Percentiles rank a stretch among this genome's conserved stretches.
Evolutionary conservation across 495 filamentous ascomycete species (phyloP).

Genomic region (Bathelium albidoporum): DNA sequence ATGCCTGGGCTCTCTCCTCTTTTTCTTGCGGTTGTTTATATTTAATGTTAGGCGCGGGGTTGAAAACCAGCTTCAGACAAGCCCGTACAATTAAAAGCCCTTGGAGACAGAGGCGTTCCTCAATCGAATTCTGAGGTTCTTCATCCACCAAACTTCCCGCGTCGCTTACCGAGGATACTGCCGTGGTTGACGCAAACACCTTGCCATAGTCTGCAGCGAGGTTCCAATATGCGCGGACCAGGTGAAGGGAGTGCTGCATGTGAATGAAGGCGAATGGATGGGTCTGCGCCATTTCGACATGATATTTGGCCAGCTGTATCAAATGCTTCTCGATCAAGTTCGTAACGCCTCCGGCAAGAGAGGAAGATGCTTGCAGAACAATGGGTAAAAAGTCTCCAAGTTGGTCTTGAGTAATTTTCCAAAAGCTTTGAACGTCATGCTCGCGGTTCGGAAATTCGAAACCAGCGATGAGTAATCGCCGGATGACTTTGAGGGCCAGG

Average conservation of each 20-base stretch:
- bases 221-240: constrained; percentile 75
- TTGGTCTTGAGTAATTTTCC: constrained; percentile 59
- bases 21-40: constrained; percentile 62
- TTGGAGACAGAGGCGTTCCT: constrained; percentile 68
- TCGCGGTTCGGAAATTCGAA: constrained; percentile 77
- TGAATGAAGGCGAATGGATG: constrained; percentile 73
- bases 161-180: constrained; percentile 30
- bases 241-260: constrained; percentile 62
- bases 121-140: constrained; percentile 41
- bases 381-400: constrained; percentile 36
- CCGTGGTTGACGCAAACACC: constrained; percentile 42
- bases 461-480: constrained; percentile 68
- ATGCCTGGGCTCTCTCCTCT: constrained; percentile 54
- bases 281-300: constrained; percentile 65
- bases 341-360: constrained; percentile 31
- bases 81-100: constrained; percentile 74
- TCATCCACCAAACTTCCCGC: constrained; percentile 42
- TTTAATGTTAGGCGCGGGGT: constrained; percentile 67
- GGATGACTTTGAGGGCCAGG: constrained; percentile 64
- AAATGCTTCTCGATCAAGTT: constrained; percentile 69
- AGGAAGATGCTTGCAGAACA: neutral
- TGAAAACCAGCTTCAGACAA: constrained; percentile 74
- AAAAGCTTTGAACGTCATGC: constrained; percentile 62
- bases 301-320: constrained; percentile 81
- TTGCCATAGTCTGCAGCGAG: constrained; percentile 66